phyloP scores from a whole-genome alignment of 371 early-diverging fungal species.

The Neoconidiobolus thromboides region DNA sequence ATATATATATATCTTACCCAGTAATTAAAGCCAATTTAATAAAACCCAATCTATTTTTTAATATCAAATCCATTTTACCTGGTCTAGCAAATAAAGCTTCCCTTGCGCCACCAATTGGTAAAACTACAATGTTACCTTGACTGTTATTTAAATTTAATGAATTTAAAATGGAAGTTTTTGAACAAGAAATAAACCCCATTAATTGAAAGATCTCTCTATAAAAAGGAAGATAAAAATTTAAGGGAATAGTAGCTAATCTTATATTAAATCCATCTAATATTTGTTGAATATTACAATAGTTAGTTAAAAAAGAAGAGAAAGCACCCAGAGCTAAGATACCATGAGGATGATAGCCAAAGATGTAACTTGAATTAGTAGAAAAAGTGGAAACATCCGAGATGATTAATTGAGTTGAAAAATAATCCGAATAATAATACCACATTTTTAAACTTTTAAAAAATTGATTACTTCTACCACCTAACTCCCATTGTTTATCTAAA shows the following conservation, averaged over 20 bases:
- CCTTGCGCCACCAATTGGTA: slow-evolving; percentile 62
- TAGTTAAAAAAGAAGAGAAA: slow-evolving; percentile 58
- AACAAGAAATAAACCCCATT: slow-evolving; percentile 59
- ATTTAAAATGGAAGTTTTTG: slow-evolving; percentile 42
- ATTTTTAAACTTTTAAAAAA: too few species aligned
- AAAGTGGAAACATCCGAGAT: too few species aligned
- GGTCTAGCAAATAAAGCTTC: slow-evolving; percentile 51
- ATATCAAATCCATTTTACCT: slow-evolving; percentile 35
- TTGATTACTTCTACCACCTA: too few species aligned
- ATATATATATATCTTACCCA: slow-evolving; percentile 17
- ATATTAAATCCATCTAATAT: slow-evolving; percentile 43
- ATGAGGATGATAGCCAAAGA: slow-evolving; percentile 69
- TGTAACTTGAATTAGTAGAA: slow-evolving; percentile 15
- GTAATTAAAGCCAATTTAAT: slow-evolving; percentile 59
- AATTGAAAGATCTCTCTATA: slow-evolving; percentile 49
- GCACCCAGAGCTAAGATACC: slow-evolving; percentile 74
- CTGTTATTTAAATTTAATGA: slow-evolving; percentile 35
- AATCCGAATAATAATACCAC: too few species aligned
- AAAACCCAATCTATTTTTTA: slow-evolving; percentile 56
- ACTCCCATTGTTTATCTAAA: too few species aligned
- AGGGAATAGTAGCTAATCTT: slow-evolving; percentile 32
- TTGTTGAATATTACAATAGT: slow-evolving; percentile 38
- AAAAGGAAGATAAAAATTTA: slow-evolving; percentile 47
- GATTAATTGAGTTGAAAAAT: too few species aligned
- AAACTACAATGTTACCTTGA: slow-evolving; percentile 48